phyloP scores from a whole-genome alignment of 306 rosid genomes.

The Prunus mira region DNA sequence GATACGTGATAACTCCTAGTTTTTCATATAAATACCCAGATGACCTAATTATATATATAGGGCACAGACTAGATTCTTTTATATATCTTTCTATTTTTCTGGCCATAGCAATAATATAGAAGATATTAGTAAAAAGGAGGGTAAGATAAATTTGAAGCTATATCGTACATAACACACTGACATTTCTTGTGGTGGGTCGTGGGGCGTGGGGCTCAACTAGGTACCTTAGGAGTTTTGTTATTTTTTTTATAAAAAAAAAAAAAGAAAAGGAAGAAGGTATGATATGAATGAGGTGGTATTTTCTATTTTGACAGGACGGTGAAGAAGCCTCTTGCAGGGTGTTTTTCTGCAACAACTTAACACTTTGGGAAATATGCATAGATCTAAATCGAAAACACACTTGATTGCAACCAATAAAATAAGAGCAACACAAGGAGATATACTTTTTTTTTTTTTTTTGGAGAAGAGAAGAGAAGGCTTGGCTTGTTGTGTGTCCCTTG shows the following conservation, averaged over 20 bases:
- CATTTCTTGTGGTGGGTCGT: slow-evolving; percentile 10
- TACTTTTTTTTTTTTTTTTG: too few species aligned
- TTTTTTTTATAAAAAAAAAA: too few species aligned
- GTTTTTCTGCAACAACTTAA: background rate
- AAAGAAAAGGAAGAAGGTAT: background rate
- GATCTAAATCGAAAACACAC: slow-evolving; percentile 2
- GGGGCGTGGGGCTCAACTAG: slow-evolving; percentile 7
- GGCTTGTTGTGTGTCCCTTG: background rate
- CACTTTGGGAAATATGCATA: slow-evolving; percentile 6
- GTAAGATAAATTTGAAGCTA: background rate
- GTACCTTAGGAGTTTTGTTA: background rate
- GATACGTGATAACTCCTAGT: too few species aligned
- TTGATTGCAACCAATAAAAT: slow-evolving; percentile 11
- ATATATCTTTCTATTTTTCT: background rate
- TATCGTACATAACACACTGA: slow-evolving; percentile 3
- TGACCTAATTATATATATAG: too few species aligned
- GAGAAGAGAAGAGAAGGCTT: background rate
- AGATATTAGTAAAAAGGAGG: background rate
- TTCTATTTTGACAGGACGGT: background rate
- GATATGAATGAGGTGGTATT: background rate
- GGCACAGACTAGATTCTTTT: too few species aligned
- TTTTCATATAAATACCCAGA: too few species aligned
- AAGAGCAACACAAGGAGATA: background rate
- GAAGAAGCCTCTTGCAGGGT: background rate
- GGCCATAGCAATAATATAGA: background rate